Conservation (phyloP, 148 eudicot species). For the Vaccinium macrocarpon region DNA sequence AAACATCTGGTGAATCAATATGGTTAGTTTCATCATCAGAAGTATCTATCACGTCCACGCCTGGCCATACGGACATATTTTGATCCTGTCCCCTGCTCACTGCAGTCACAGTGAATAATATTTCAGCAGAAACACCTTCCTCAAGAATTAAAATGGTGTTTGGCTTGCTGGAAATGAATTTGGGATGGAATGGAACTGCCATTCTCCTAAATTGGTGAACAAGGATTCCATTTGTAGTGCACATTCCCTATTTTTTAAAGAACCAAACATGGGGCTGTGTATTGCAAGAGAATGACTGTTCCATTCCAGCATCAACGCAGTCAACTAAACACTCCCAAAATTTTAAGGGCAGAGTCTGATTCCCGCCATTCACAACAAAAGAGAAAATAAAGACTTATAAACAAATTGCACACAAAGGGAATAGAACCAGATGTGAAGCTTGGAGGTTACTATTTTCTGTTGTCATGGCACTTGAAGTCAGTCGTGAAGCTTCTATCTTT, state of each 20-base stretch:
- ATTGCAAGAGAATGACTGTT: not conserved
- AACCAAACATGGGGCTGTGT: not conserved
- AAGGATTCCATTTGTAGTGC: not conserved
- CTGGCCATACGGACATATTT: constrained; percentile 29
- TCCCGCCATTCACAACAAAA: not conserved
- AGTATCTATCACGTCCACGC: constrained; percentile 10
- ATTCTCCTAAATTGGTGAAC: not conserved
- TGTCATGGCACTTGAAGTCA: constrained; percentile 12
- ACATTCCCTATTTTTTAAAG: not conserved
- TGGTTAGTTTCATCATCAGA: constrained; percentile 21
- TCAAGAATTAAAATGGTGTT: not conserved
- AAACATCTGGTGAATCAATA: constrained; percentile 22
- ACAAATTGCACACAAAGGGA: not conserved
- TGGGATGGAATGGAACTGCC: constrained; percentile 1
- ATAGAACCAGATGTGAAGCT: not conserved
- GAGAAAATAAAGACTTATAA: not conserved
- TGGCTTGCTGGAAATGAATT: not conserved
- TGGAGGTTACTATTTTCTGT: constrained; percentile 14
- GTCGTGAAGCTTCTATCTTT: constrained; percentile 21
- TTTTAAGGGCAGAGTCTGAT: not conserved
- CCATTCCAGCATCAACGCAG: not conserved
- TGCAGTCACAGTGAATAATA: constrained; percentile 13
- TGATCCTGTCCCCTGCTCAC: constrained; percentile 25
- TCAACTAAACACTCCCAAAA: not conserved
- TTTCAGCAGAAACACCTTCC: not conserved